Conservation (phyloP, 179 eudicot genomes). For the Dionaea muscipula region DNA sequence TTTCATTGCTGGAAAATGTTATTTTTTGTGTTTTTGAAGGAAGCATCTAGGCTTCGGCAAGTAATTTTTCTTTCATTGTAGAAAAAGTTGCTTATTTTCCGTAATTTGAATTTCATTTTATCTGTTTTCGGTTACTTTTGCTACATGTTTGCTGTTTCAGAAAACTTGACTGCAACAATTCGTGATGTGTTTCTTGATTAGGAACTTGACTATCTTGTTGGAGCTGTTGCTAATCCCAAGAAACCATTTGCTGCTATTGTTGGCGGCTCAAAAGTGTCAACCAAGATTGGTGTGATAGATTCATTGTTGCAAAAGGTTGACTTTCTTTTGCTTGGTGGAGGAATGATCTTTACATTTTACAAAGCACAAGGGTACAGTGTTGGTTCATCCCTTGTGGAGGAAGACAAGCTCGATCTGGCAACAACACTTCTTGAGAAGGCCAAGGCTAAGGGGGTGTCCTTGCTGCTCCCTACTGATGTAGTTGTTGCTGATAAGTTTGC, state of each 20-base stretch:
- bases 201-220: constrained; percentile 88
- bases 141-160: not conserved
- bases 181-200: constrained; percentile 6
- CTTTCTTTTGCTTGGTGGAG: constrained; percentile 60
- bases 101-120: too few species aligned
- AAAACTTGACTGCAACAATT: too few species aligned
- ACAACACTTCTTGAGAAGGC: constrained; percentile 59
- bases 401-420: constrained; percentile 70
- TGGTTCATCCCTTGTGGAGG: constrained; percentile 72
- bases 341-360: constrained; percentile 76
- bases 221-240: constrained; percentile 75
- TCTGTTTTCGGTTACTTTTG: too few species aligned
- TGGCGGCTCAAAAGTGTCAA: constrained; percentile 84
- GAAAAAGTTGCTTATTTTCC: too few species aligned
- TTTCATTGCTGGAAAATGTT: too few species aligned
- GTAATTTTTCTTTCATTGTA: too few species aligned
- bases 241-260: constrained; percentile 91
- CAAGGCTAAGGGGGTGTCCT: constrained; percentile 60
- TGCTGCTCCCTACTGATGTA: constrained; percentile 65
- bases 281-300: constrained; percentile 77
- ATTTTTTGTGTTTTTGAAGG: too few species aligned
- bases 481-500: constrained; percentile 83
- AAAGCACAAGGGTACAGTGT: constrained; percentile 67
- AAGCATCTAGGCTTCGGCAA: too few species aligned
- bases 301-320: constrained; percentile 58